Conservation (phyloP, 2,329 filamentous ascomycete genomes). For the Didymella segeticola region DNA sequence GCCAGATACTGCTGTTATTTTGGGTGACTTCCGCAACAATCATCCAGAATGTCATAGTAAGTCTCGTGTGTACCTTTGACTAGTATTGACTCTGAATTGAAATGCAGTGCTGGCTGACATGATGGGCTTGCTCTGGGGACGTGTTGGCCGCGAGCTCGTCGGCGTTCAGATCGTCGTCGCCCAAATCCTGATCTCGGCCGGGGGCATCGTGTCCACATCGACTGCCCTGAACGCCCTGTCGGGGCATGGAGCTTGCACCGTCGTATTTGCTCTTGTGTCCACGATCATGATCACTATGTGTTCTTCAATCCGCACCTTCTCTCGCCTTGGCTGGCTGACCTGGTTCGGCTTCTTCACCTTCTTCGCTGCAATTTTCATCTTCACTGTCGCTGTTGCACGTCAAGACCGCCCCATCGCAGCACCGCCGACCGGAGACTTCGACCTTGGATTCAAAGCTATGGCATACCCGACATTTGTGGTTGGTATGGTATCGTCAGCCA, state of each 20-base stretch:
- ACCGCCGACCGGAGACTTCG: neutral
- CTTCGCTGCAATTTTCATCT: slow-evolving; percentile 4
- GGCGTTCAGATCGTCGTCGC: neutral
- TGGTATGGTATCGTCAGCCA: slow-evolving; percentile 1
- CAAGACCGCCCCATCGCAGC: neutral
- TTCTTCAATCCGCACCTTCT: slow-evolving; percentile 1
- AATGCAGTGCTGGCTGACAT: neutral
- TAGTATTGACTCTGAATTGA: neutral
- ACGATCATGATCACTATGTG: slow-evolving; percentile 1
- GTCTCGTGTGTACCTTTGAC: neutral
- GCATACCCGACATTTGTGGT: neutral
- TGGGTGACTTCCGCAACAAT: neutral
- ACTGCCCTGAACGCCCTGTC: slow-evolving; percentile 1
- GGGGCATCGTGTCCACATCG: neutral
- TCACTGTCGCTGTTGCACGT: slow-evolving; percentile 1
- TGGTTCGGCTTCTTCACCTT: slow-evolving; percentile 4
- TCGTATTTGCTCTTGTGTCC: neutral
- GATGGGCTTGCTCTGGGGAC: slow-evolving; percentile 2
- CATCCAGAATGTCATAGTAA: slow-evolving; percentile 1
- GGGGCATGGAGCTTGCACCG: neutral
- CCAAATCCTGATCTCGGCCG: slow-evolving; percentile 1
- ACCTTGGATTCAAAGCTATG: neutral
- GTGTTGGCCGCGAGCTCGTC: neutral
- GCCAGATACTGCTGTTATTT: neutral
- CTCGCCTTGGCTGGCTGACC: slow-evolving; percentile 1